A percentile compares a stretch with the other conserved stretches of the same genome.
phyloP scores from a whole-genome alignment of 495 filamentous ascomycete species.

The Paragyromitra xinjiangensis region DNA sequence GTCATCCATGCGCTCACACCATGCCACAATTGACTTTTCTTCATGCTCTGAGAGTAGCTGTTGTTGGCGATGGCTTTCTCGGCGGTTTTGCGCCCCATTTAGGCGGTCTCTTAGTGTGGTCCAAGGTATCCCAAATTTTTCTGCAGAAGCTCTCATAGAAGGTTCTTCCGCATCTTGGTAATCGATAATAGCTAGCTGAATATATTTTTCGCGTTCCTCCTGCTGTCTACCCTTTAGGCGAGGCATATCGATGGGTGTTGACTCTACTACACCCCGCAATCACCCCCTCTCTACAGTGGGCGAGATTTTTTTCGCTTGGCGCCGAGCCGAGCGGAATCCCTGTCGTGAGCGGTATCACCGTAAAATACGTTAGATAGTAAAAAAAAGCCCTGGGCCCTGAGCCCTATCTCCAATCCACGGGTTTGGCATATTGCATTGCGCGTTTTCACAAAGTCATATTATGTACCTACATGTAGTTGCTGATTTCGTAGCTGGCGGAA shows the following conservation, averaged over 20 bases:
- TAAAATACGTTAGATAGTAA: background rate
- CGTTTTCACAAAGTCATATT: no score
- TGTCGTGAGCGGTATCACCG: slow-evolving; percentile 1
- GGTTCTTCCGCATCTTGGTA: background rate
- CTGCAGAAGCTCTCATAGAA: slow-evolving; percentile 1
- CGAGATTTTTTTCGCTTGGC: background rate
- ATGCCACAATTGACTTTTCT: background rate
- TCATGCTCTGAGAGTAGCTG: slow-evolving; percentile 13
- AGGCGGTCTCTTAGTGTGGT: slow-evolving; percentile 7
- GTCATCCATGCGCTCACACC: background rate
- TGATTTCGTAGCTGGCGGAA: no score
- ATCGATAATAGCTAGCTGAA: background rate
- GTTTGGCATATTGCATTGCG: background rate
- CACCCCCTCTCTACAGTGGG: background rate
- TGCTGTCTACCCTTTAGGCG: background rate
- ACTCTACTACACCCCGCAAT: background rate
- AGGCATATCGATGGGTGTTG: background rate
- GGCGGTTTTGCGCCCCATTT: background rate
- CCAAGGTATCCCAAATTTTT: background rate
- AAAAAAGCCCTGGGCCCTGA: background rate
- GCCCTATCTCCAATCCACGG: background rate
- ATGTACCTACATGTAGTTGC: no score
- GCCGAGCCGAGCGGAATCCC: background rate
- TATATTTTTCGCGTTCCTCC: slow-evolving; percentile 2
- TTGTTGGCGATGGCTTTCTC: background rate